Evolutionary conservation across 495 filamentous ascomycete genomes (phyloP), one percentile per base, ranked within the genome.

Genomic region (Chlorociboria aeruginascens): DNA sequence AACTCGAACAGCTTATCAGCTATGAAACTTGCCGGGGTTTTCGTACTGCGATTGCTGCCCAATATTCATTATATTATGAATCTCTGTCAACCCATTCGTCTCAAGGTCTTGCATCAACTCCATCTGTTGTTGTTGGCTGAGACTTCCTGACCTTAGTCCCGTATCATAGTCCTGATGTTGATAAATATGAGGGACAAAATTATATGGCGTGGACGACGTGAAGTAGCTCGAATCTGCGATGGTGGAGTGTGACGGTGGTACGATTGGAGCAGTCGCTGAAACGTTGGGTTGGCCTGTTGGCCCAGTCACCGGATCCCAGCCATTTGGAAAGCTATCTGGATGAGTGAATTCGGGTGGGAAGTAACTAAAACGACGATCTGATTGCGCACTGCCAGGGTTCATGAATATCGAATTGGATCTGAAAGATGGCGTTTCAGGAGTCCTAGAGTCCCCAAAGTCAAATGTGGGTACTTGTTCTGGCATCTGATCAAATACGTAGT

Each of bases 61-160:
- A 32, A 52, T 45, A 55, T 72, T 78, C 53, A 84, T 70, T 46
- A 76, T 80, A 13, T 70, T 72, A 50, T 78, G 70, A 47, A 81
- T 79, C 48, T 81, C 77, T 25, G 63, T 71, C 59, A 80, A 69
- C 20, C 82, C 81, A 52, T 83, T 69, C 30, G 74, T 70, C 53
- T 82, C 80, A 20, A 85, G 61, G 33, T 75, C 72, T 30, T 73
- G 69, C 78, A 85, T 79, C 43, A 87, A 63, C 64, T 86, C 79
- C 36, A 78, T 62, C 61, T 86, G 83, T 60, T 85, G 79, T 56
- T 83, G 71, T 45, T 83, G 78, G 39, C 74, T 83, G 44, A 87
- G 64, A 35, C 80, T 83, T 37, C 78, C 75, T 36, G 76, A 71
- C 8, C 81, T 32, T 49, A 54, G 53, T 1, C 51, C 45, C n/a